phyloP scores from a whole-genome alignment of 768 basidiomycete species.

The Daedalea quercina region DNA sequence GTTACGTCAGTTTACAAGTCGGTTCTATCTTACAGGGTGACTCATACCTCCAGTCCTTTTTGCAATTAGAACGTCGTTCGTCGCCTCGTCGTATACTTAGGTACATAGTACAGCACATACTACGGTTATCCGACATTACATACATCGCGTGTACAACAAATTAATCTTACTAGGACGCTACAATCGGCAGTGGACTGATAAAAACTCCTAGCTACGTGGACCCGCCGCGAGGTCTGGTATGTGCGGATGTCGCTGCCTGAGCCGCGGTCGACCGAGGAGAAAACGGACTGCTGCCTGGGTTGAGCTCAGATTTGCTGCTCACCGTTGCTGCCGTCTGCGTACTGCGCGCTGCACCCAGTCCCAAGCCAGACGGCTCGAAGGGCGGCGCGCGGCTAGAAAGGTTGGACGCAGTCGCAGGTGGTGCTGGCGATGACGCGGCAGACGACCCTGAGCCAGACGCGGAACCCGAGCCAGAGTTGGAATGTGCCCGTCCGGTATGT shows the following conservation, averaged over 20 bases:
- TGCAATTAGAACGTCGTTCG: too few relatives aligned
- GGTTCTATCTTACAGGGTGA: too few relatives aligned
- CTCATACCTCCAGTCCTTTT: too few relatives aligned
- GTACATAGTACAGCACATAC: too few relatives aligned
- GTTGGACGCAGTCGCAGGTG: constrained; percentile 23
- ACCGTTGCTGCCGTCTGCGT: constrained; percentile 4
- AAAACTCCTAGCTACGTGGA: neutral
- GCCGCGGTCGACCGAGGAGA: constrained; percentile 12
- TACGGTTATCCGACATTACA: too few relatives aligned
- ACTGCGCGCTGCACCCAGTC: constrained; percentile 6
- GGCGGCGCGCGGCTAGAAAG: constrained; percentile 49
- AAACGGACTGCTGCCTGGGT: constrained; percentile 21
- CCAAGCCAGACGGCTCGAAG: constrained; percentile 38
- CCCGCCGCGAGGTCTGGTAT: neutral
- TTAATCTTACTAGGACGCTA: neutral
- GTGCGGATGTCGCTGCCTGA: constrained; percentile 3
- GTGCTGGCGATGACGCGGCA: constrained; percentile 5
- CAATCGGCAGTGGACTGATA: neutral
- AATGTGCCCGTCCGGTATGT: constrained; percentile 1
- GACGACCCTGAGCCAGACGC: constrained; percentile 13
- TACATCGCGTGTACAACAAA: neutral
- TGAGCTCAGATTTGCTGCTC: constrained; percentile 18
- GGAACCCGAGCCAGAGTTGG: neutral
- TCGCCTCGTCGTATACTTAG: too few relatives aligned
- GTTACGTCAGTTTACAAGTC: neutral